Base-by-base conservation (phyloP, 1,284 basidiomycete genomes). In the Ganoderma sinense region DNA sequence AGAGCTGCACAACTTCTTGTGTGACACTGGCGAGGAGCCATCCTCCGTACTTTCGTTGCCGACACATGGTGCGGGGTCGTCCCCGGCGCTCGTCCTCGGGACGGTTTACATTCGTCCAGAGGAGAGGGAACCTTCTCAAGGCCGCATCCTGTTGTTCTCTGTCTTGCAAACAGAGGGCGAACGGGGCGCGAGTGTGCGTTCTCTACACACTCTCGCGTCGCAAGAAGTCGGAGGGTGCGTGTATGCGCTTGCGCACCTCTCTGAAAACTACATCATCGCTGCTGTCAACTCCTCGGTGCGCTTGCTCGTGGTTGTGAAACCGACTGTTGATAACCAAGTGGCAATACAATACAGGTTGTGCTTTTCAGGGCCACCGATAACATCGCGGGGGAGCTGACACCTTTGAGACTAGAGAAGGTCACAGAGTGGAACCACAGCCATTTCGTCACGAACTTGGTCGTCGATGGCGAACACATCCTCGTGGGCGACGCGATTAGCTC, bases 401-500 rank as follows among this genome's bases (percentile, higher is more conserved):
- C 65, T 2, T 61, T 73, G 29, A 62, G 75, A 0, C 77, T 94
- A 23, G 75, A 82, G 48, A 82, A 85, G 61, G 75, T 89, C 11
- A 81, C 87, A 0, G 83, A 87, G 45, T 96, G 94, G 89, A 89
- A 93, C 71, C 93, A 94, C 75, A 94, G 92, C 68, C 96, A 96
- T 79, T 76, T 94, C 66, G 88, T 96, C 13, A 89, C 86, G n/a
- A 91, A 84, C 71, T 79, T 92, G 62, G 86, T 85, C 1, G 82
- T 85, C 7, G 84, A 84, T 62, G 84, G 82, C 2, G 81, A 91
- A 75, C 86, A 77, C 71, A 80, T 90, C 64, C 87, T 88, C 20
- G 86, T 92, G 16, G 94, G 94, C 26, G 97, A 98, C 77, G 91
- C 92, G 1, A 89, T 97, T 66, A 89, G 91, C 76, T 97, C 95